Conservation (phyloP, 495 filamentous ascomycete species). For the Lasiosphaeria ovina region DNA sequence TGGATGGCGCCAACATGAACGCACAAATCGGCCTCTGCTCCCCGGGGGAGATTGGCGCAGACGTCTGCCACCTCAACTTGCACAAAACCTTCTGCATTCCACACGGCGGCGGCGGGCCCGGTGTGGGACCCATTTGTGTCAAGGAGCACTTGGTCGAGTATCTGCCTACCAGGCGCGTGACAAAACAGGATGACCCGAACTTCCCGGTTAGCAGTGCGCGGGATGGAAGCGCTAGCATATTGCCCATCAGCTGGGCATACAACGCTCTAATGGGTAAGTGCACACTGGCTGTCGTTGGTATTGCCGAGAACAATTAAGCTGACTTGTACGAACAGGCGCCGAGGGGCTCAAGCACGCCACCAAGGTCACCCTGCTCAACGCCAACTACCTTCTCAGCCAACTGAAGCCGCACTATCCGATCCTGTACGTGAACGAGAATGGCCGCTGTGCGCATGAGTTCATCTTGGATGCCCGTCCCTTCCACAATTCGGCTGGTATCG, state of each 20-base stretch:
- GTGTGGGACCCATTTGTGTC: conserved; percentile 94
- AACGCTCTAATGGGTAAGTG: conserved; percentile 87
- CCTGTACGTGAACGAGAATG: conserved; percentile 84
- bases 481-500: conserved; percentile 79
- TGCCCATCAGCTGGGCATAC: conserved; percentile 97
- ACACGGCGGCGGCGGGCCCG: conserved; percentile 93
- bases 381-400: conserved; percentile 94
- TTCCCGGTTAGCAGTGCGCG: conserved; percentile 81
- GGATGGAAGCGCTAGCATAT: conserved; percentile 88
- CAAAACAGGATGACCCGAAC: conserved; percentile 33
- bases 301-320: not conserved
- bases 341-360: conserved; percentile 91
- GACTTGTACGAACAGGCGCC: conserved; percentile 46
- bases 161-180: conserved; percentile 71
- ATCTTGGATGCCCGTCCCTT: conserved; percentile 90
- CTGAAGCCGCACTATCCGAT: conserved; percentile 89
- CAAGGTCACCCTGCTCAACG: conserved; percentile 90
- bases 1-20: conserved; percentile 99
- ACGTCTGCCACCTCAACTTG: conserved; percentile 96
- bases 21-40: conserved; percentile 97
- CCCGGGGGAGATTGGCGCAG: conserved; percentile 93
- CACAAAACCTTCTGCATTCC: conserved; percentile 99
- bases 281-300: not conserved
- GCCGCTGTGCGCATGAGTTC: conserved; percentile 96
- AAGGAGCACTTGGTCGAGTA: conserved; percentile 74